These are phyloP conservation scores for Quambalaria eucalypti DNA, from an alignment of 1,284 basidiomycete genomes.

Conservation along the genomic window DNA sequence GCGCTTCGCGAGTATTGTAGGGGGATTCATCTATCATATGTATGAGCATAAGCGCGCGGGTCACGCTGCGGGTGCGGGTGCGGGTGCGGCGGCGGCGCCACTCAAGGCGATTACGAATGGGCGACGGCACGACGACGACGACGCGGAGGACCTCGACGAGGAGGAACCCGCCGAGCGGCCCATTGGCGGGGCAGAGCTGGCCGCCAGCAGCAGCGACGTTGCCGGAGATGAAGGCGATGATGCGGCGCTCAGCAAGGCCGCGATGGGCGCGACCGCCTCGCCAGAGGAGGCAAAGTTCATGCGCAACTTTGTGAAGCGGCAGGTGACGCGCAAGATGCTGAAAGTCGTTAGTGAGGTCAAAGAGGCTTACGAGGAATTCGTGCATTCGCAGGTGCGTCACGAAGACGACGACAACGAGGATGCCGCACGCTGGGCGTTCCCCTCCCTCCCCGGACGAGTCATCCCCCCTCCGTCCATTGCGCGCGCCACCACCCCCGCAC, in stretches of 20 bases:
- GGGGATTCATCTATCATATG: constrained; percentile 76
- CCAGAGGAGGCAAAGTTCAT: constrained; percentile 57
- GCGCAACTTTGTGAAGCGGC: constrained; percentile 66
- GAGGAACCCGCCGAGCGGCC: constrained; percentile 53
- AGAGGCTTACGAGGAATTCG: too few relatives aligned
- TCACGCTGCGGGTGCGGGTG: constrained; percentile 33
- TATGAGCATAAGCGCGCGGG: constrained; percentile 62
- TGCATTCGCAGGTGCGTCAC: constrained; percentile 21
- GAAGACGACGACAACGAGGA: constrained; percentile 55
- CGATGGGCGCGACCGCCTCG: too few relatives aligned
- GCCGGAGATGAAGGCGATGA: too few relatives aligned
- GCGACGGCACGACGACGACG: too few relatives aligned
- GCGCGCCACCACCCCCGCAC: constrained; percentile 45
- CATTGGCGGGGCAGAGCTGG: constrained; percentile 58
- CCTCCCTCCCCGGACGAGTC: constrained; percentile 75
- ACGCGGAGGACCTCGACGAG: constrained; percentile 2
- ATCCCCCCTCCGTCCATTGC: constrained; percentile 52
- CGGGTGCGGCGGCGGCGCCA: too few relatives aligned
- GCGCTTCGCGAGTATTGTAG: constrained; percentile 67
- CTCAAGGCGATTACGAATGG: constrained; percentile 2
- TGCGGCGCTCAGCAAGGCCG: constrained; percentile 60
- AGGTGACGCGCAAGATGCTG: constrained; percentile 73
- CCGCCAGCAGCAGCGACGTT: background rate
- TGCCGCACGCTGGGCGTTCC: constrained; percentile 56
- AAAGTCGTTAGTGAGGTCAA: constrained; percentile 60